Conservation (phyloP, 1,284 basidiomycete genomes). For the Austropuccinia psidii region DNA sequence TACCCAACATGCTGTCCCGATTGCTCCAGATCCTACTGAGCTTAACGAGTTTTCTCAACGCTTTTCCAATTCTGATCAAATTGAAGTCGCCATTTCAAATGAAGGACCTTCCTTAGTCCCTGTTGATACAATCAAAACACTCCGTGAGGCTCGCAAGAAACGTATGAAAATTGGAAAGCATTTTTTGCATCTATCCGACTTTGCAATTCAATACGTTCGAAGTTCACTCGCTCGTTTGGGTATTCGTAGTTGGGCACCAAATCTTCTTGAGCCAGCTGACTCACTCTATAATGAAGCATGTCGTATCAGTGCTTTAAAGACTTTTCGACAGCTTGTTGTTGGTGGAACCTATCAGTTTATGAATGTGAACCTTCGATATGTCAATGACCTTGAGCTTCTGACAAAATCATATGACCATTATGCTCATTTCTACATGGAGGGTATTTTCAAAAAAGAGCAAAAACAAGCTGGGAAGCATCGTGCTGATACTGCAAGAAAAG, state of each 20-base stretch:
- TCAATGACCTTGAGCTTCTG: not conserved
- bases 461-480: conserved; percentile 1
- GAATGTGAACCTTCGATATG: not conserved
- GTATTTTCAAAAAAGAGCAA: not conserved
- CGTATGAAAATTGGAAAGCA: not conserved
- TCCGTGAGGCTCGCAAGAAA: not conserved
- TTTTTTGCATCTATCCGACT: not conserved
- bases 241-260: not conserved
- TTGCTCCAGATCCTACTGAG: not conserved
- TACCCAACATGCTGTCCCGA: not conserved
- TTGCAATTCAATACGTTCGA: not conserved
- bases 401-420: not conserved
- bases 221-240: not conserved
- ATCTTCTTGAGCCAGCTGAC: not conserved
- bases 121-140: not conserved
- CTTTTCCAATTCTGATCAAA: not conserved
- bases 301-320: not conserved
- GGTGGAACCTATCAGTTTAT: not conserved
- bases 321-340: conserved; percentile 6
- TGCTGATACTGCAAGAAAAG: not conserved
- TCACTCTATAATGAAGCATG: conserved; percentile 2
- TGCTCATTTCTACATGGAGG: not conserved
- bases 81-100: not conserved
- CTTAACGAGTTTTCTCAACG: not conserved
- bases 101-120: too few species aligned